phyloP scores from a whole-genome alignment of 176 grass and related monocot genomes.

The Cocos nucifera region DNA sequence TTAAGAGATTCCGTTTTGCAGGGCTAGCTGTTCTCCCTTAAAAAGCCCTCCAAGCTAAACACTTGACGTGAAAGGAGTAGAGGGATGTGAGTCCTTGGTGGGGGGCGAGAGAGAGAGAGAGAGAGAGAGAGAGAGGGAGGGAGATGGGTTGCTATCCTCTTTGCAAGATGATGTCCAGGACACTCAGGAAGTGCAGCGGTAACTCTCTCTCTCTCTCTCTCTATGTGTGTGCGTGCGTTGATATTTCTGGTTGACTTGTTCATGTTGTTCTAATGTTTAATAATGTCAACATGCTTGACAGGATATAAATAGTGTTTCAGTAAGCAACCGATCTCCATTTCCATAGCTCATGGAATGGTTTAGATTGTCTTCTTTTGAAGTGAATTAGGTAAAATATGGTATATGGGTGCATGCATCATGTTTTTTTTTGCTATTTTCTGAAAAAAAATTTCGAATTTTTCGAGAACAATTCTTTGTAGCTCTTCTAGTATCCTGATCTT shows the following conservation, averaged over 20 bases:
- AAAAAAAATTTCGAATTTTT: no score
- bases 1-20: not conserved
- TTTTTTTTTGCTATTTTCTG: no score
- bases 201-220: conserved; percentile 2
- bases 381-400: no score
- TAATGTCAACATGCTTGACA: not conserved
- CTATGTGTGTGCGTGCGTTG: not conserved
- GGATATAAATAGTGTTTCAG: not conserved
- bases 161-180: conserved; percentile 46
- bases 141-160: conserved; percentile 85
- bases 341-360: no score
- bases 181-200: conserved; percentile 61
- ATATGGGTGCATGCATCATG: no score
- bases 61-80: conserved; percentile 10
- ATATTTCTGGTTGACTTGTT: not conserved
- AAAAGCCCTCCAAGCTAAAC: not conserved
- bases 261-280: not conserved
- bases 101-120: conserved; percentile 17
- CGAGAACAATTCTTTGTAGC: no score
- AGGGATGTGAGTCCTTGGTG: conserved; percentile 25
- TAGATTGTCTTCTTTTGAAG: no score
- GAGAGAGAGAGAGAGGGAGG: conserved; percentile 17
- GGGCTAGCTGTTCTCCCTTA: not conserved
- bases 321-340: no score
- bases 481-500: no score